These are phyloP conservation scores for Candida multigemmis DNA, from an alignment of 805 yeast genomes.

Conservation along the genomic window DNA sequence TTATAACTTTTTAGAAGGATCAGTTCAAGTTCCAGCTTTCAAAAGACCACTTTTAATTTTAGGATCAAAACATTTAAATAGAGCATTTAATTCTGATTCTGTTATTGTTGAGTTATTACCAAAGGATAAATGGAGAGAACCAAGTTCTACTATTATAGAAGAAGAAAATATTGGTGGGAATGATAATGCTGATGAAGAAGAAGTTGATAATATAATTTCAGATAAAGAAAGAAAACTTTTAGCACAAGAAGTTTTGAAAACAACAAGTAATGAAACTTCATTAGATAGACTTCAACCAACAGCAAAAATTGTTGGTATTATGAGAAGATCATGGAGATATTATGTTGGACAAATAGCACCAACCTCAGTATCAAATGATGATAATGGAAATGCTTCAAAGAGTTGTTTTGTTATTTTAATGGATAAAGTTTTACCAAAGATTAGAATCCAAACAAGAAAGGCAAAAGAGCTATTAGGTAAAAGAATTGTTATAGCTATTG, in stretches of 20 bases:
- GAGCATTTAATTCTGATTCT: conserved; percentile 87
- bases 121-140: conserved; percentile 77
- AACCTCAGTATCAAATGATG: conserved; percentile 50
- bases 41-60: conserved; percentile 73
- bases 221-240: conserved; percentile 66
- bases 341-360: conserved; percentile 92
- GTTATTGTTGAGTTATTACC: conserved; percentile 90
- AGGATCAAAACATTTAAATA: conserved; percentile 78
- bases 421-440: conserved; percentile 83
- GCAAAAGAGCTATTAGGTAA: conserved; percentile 77
- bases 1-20: conserved; percentile 84
- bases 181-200: conserved; percentile 52
- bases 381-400: conserved; percentile 56
- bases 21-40: conserved; percentile 60
- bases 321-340: conserved; percentile 89
- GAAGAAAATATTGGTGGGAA: conserved; percentile 55
- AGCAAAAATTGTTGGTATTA: conserved; percentile 80
- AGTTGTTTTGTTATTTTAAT: conserved; percentile 78
- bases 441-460: conserved; percentile 81
- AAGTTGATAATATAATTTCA: conserved; percentile 33
- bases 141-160: conserved; percentile 71
- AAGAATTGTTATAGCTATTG: conserved; percentile 87
- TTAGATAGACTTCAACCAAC: conserved; percentile 73
- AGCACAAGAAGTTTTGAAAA: conserved; percentile 66
- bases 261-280: conserved; percentile 39